Percentiles rank a stretch among this genome's conserved stretches.
Conservation (phyloP, 768 basidiomycete species). For the Galerina sulciceps region DNA sequence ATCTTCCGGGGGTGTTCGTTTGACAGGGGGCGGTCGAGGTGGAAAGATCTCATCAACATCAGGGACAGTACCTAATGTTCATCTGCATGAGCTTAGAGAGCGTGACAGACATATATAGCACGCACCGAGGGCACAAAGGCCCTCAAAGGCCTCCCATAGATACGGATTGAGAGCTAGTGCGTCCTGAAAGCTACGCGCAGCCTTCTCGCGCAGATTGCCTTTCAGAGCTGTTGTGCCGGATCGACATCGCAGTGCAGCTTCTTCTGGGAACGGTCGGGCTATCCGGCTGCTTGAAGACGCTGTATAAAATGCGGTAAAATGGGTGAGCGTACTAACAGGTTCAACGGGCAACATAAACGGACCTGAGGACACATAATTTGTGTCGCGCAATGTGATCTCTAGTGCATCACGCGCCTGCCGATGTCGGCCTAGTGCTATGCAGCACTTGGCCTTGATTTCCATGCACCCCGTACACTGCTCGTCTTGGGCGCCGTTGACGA, state of each 20-base stretch:
- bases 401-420: constrained; percentile 77
- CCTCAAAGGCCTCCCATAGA: constrained; percentile 93
- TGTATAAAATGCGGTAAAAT: constrained; percentile 28
- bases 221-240: constrained; percentile 78
- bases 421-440: constrained; percentile 70
- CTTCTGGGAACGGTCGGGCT: constrained; percentile 68
- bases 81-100: constrained; percentile 18
- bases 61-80: constrained; percentile 61
- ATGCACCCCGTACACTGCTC: constrained; percentile 74
- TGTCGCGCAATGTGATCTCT: constrained; percentile 61
- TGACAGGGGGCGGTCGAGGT: constrained; percentile 59
- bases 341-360: constrained; percentile 31
- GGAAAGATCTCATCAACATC: constrained; percentile 78
- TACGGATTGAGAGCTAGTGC: constrained; percentile 77
- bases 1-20: constrained; percentile 58
- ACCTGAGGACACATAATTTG: constrained; percentile 61
- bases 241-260: constrained; percentile 75
- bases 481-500: constrained; percentile 67
- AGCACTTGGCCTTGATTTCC: constrained; percentile 81
- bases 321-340: constrained; percentile 5
- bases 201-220: constrained; percentile 78
- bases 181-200: constrained; percentile 69
- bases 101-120: constrained; percentile 3
- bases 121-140: constrained; percentile 78
- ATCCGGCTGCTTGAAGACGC: constrained; percentile 59